Conservation (phyloP, 768 basidiomycete genomes). For the Panaeolus cyanescens region DNA sequence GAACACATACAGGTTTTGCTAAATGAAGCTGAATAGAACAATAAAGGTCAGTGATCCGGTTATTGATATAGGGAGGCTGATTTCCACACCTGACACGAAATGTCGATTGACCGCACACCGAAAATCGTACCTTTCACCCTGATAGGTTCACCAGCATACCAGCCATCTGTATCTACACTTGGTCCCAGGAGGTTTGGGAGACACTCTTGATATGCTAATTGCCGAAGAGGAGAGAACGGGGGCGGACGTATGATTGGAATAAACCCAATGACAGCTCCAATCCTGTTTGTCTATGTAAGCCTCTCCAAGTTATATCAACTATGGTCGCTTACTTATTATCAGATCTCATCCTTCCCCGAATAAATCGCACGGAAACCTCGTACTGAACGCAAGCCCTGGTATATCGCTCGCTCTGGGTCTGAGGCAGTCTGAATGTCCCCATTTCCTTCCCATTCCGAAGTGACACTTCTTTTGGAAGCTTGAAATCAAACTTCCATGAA, state of each 20-base stretch:
- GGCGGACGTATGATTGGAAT: slow-evolving; percentile 33
- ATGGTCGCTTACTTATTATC: slow-evolving; percentile 33
- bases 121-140: slow-evolving; percentile 30
- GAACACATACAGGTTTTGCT: slow-evolving; percentile 38
- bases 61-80: background rate
- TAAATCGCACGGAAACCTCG: slow-evolving; percentile 31
- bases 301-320: background rate
- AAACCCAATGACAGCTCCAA: slow-evolving; percentile 31
- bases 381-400: slow-evolving; percentile 38
- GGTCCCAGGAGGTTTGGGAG: slow-evolving; percentile 34
- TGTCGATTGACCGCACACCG: slow-evolving; percentile 25
- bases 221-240: slow-evolving; percentile 32
- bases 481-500: slow-evolving; percentile 38
- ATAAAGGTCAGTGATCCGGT: background rate
- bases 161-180: slow-evolving; percentile 39
- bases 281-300: slow-evolving; percentile 19
- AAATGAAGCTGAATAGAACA: slow-evolving; percentile 32
- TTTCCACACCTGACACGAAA: slow-evolving; percentile 33
- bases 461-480: slow-evolving; percentile 39
- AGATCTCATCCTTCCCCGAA: slow-evolving; percentile 26
- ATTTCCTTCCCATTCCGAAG: slow-evolving; percentile 18
- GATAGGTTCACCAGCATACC: slow-evolving; percentile 30
- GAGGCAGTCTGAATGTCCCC: slow-evolving; percentile 33
- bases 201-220: slow-evolving; percentile 36
- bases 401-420: slow-evolving; percentile 40